Evolutionary conservation across 768 basidiomycete genomes (phyloP).

Genomic region (Obba rivulosa): DNA sequence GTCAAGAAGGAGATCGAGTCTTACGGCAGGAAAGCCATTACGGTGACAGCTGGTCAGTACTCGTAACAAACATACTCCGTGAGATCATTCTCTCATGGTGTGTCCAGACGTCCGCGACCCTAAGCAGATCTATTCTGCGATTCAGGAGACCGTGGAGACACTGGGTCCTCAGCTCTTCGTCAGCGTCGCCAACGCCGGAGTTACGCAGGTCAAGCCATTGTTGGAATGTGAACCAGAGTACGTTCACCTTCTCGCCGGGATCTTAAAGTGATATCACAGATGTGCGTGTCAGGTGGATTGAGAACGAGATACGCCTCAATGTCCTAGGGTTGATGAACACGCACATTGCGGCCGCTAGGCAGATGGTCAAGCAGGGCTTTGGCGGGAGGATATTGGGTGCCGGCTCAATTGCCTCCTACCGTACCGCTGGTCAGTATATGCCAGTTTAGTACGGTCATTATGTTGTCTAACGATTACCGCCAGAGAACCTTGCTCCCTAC

Average conservation of each 20-base stretch:
- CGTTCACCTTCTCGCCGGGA: slow-evolving; percentile 2
- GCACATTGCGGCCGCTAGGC: slow-evolving; percentile 27
- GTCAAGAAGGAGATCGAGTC: slow-evolving; percentile 25
- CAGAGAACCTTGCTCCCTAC: slow-evolving; percentile 27
- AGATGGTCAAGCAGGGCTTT: slow-evolving; percentile 29
- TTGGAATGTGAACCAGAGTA: slow-evolving; percentile 27
- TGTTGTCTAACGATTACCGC: neutral
- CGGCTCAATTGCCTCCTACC: slow-evolving; percentile 27
- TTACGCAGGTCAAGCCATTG: slow-evolving; percentile 24
- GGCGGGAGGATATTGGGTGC: slow-evolving; percentile 28
- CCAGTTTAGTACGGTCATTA: neutral
- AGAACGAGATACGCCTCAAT: slow-evolving; percentile 23
- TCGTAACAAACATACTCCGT: neutral
- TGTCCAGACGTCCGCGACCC: slow-evolving; percentile 23
- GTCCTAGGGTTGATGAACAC: slow-evolving; percentile 28
- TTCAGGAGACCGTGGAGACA: slow-evolving; percentile 25
- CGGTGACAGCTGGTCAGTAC: slow-evolving; percentile 20
- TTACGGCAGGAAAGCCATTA: slow-evolving; percentile 25
- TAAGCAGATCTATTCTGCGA: slow-evolving; percentile 24
- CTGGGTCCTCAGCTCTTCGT: slow-evolving; percentile 25
- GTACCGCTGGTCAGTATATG: slow-evolving; percentile 18
- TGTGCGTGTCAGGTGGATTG: slow-evolving; percentile 17
- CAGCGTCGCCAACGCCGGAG: slow-evolving; percentile 28
- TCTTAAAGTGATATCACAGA: neutral
- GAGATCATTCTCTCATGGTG: neutral